Evolutionary conservation across 2,329 filamentous ascomycete genomes (phyloP).

Genomic region (Volutella citrinella): DNA sequence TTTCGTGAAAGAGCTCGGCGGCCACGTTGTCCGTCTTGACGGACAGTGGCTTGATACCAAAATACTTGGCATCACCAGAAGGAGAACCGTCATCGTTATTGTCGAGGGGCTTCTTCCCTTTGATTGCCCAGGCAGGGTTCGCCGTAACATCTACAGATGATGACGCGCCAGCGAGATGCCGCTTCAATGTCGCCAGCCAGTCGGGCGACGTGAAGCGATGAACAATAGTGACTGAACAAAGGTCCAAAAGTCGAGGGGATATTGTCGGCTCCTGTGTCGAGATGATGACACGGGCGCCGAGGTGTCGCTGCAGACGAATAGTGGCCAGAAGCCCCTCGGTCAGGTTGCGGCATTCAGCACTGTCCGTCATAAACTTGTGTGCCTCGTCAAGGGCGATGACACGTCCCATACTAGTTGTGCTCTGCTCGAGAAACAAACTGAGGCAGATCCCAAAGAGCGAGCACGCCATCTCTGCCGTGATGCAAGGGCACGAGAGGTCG

Average conservation of each 20-base stretch:
- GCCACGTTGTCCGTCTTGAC: no score
- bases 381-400: constrained; percentile 74
- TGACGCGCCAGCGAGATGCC: constrained; percentile 42
- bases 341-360: constrained; percentile 52
- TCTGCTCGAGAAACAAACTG: constrained; percentile 59
- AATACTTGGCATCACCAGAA: no score
- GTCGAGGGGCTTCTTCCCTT: no score
- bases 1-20: no score
- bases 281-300: constrained; percentile 64
- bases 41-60: no score
- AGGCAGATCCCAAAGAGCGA: constrained; percentile 71
- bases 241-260: constrained; percentile 63
- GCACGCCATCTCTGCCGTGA: constrained; percentile 65
- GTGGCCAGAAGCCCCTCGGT: constrained; percentile 60
- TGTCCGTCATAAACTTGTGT: constrained; percentile 68
- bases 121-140: no score
- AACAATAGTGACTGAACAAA: constrained; percentile 69
- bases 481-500: constrained; percentile 70
- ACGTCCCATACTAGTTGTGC: constrained; percentile 43
- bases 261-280: constrained; percentile 77
- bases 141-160: neutral
- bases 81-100: no score
- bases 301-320: constrained; percentile 70
- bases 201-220: constrained; percentile 68
- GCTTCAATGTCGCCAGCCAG: constrained; percentile 50